These are phyloP conservation scores for Lipomyces sp. DNA, from an alignment of 805 yeast species.

Conservation along the genomic window DNA sequence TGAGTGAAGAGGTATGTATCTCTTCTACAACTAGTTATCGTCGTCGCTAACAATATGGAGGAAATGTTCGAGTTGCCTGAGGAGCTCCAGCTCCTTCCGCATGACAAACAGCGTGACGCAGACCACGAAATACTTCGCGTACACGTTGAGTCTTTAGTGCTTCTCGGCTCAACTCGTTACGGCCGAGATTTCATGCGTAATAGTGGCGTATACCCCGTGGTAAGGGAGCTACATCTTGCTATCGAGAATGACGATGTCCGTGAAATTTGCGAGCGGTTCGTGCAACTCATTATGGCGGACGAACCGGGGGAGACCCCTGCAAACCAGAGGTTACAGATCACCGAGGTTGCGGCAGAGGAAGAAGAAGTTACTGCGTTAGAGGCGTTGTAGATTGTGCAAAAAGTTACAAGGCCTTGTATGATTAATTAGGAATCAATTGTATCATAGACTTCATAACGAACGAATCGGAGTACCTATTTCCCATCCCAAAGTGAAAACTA, in stretches of 20 bases:
- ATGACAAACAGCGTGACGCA: conserved; percentile 79
- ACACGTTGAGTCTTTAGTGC: conserved; percentile 77
- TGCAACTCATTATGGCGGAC: conserved; percentile 82
- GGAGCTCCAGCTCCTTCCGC: conserved; percentile 77
- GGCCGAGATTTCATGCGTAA: conserved; percentile 78
- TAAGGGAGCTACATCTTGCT: conserved; percentile 71
- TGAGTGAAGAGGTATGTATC: conserved; percentile 61
- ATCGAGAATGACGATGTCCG: conserved; percentile 53
- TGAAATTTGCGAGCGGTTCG: conserved; percentile 81
- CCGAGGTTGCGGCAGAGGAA: conserved; percentile 55
- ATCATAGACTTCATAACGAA: conserved; percentile 2
- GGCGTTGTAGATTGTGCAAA: conserved; percentile 11
- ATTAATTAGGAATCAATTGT: background rate
- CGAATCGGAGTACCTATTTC: background rate
- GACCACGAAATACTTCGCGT: conserved; percentile 62
- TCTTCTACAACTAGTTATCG: background rate
- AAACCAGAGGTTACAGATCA: conserved; percentile 54
- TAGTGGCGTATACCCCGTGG: conserved; percentile 82
- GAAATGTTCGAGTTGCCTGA: conserved; percentile 89
- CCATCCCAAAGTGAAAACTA: background rate
- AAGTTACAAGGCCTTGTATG: conserved; percentile 5
- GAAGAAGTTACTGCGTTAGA: conserved; percentile 33
- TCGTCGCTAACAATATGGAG: background rate
- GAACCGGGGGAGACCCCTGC: conserved; percentile 53
- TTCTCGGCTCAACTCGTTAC: conserved; percentile 74